A percentile compares a stretch with the other conserved stretches of the same genome.
phyloP scores from a whole-genome alignment of 352 stramenopile genomes.

The Globisporangium sylvaticum region DNA sequence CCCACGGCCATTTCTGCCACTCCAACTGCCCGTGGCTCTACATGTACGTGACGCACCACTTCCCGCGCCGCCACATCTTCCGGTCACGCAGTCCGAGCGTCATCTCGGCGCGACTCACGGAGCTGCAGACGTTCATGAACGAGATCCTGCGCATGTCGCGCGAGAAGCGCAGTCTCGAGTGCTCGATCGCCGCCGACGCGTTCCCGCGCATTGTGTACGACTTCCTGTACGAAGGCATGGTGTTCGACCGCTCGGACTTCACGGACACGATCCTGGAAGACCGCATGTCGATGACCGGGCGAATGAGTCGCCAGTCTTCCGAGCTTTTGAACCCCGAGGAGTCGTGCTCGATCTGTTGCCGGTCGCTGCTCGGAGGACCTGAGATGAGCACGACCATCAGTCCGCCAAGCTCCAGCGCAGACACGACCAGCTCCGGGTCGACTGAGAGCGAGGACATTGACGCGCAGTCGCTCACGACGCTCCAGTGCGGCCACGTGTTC shows the following conservation, averaged over 20 bases:
- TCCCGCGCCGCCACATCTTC: constrained; percentile 74
- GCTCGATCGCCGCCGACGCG: constrained; percentile 44
- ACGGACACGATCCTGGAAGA: constrained; percentile 49
- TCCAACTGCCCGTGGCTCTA: constrained; percentile 85
- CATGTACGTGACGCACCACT: constrained; percentile 77
- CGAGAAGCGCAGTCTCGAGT: constrained; percentile 63
- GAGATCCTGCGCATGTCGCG: constrained; percentile 57
- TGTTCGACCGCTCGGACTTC: constrained; percentile 71
- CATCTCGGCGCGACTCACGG: constrained; percentile 49
- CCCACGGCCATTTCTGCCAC: constrained; percentile 77
- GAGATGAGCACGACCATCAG: constrained; percentile 34
- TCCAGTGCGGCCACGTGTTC: constrained; percentile 80
- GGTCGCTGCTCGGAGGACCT: constrained; percentile 23
- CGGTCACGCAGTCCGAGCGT: constrained; percentile 60
- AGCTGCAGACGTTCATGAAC: constrained; percentile 67
- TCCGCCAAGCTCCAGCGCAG: constrained; percentile 20
- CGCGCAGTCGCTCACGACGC: constrained; percentile 58
- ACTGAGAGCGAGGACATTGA: constrained; percentile 24
- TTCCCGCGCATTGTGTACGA: constrained; percentile 71
- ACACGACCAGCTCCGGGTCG: constrained; percentile 21
- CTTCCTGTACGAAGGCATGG: constrained; percentile 81
- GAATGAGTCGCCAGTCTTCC: constrained; percentile 16
- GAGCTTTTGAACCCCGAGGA: constrained; percentile 21
- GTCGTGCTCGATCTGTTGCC: constrained; percentile 57
- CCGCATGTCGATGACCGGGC: constrained; percentile 34